A percentile compares a stretch with the other conserved stretches of the same genome.
phyloP scores from a whole-genome alignment of 441 rosid genomes.

The Metrosideros polymorpha region DNA sequence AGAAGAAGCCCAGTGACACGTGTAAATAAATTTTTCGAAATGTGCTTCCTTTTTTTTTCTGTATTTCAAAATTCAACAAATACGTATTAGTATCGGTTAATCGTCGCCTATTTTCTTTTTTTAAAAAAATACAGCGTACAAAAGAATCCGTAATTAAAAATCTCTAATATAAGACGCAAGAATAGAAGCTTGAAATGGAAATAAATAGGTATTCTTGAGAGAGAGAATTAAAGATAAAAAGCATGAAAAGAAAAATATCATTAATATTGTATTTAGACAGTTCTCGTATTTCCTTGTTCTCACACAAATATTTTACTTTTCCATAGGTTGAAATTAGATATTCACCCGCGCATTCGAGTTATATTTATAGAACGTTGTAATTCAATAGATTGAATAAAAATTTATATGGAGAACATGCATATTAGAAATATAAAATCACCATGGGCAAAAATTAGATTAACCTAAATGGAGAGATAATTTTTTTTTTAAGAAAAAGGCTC shows the following conservation, averaged over 20 bases:
- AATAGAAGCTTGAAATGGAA: background rate
- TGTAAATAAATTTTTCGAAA: background rate
- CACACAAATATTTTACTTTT: background rate
- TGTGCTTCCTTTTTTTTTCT: background rate
- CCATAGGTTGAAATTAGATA: background rate
- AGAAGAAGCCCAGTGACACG: background rate
- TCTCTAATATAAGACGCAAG: background rate
- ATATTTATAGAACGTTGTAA: background rate
- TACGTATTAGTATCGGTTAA: background rate
- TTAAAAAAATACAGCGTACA: background rate
- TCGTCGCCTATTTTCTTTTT: too few species aligned
- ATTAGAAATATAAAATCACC: background rate
- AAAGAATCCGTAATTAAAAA: background rate
- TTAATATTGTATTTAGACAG: background rate
- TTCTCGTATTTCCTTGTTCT: rapidly evolving
- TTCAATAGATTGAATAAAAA: background rate
- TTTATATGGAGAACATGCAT: background rate
- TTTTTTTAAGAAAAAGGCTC: too few species aligned
- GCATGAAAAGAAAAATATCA: background rate
- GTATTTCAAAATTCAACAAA: background rate
- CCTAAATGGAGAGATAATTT: background rate
- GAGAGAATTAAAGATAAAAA: background rate
- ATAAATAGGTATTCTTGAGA: background rate
- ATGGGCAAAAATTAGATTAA: background rate
- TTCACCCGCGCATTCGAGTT: rapidly evolving